A percentile compares a stretch with the other conserved stretches of the same genome.
These are phyloP conservation scores for Orbilia brochopaga DNA, from an alignment of 2,329 filamentous ascomycete genomes.

Conservation along the genomic window DNA sequence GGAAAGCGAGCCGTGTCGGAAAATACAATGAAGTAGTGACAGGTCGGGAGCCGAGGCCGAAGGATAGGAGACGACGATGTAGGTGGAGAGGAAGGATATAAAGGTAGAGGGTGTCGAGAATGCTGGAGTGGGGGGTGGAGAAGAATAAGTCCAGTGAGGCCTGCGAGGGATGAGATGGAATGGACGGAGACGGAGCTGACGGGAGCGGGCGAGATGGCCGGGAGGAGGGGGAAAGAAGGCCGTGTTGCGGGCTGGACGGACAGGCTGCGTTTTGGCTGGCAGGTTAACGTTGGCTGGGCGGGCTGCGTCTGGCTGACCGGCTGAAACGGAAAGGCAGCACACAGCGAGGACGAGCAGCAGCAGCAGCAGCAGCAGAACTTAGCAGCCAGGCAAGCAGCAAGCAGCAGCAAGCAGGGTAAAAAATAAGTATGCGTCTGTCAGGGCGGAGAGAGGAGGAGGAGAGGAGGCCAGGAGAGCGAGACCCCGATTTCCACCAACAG, in stretches of 20 bases:
- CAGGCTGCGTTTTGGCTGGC: background rate
- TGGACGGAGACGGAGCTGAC: constrained; percentile 13
- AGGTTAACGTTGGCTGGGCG: background rate
- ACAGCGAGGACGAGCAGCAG: constrained; percentile 11
- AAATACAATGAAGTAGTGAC: background rate
- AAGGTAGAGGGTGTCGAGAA: background rate
- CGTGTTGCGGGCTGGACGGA: background rate
- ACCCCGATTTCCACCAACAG: constrained; percentile 25
- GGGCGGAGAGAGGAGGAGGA: no score
- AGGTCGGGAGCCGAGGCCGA: background rate
- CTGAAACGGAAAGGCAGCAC: constrained; percentile 36
- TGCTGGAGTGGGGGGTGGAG: no score
- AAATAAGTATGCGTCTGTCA: no score
- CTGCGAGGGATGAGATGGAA: constrained; percentile 4
- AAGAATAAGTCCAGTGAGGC: constrained; percentile 9
- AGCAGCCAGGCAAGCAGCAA: no score
- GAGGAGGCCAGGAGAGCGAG: background rate
- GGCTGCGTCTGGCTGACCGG: constrained; percentile 20
- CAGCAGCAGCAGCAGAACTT: background rate
- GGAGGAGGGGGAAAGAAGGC: constrained; percentile 14
- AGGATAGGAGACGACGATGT: no score
- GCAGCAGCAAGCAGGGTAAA: no score
- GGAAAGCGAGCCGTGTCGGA: background rate
- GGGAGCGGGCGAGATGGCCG: constrained; percentile 21
- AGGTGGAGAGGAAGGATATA: no score